phyloP scores from a whole-genome alignment of 164 flowering plant genomes.

The Tetracentron sinense region DNA sequence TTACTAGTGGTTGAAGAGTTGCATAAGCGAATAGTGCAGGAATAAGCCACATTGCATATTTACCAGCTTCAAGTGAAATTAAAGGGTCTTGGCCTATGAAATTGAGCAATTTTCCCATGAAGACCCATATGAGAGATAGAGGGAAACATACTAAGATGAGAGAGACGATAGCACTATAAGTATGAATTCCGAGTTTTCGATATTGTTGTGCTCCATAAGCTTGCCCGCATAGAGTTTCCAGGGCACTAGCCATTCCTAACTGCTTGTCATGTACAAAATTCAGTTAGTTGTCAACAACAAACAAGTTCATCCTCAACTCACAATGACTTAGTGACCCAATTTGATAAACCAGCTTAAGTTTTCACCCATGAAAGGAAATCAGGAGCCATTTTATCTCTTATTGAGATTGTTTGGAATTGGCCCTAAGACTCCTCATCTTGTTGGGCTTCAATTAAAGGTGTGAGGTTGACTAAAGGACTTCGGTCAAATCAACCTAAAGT shows the following conservation, averaged over 20 bases:
- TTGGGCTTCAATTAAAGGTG: too few species aligned
- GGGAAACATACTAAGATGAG: constrained; percentile 43
- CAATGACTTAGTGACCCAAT: too few species aligned
- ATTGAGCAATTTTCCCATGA: constrained; percentile 35
- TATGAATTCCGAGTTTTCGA: constrained; percentile 39
- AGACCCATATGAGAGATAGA: constrained; percentile 43
- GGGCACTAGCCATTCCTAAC: constrained; percentile 57
- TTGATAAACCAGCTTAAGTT: too few species aligned
- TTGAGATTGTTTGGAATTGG: too few species aligned
- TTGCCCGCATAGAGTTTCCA: constrained; percentile 67
- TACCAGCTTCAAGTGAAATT: constrained; percentile 55
- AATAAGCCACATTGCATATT: constrained; percentile 36
- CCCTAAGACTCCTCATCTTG: too few species aligned
- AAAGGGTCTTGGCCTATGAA: constrained; percentile 54
- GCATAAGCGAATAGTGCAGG: constrained; percentile 57
- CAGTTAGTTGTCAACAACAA: too few species aligned
- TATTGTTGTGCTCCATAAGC: constrained; percentile 64
- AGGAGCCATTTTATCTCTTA: too few species aligned
- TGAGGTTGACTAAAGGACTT: too few species aligned
- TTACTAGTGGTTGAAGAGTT: constrained; percentile 42
- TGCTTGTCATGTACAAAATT: constrained; percentile 14
- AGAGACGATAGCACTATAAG: constrained; percentile 47
- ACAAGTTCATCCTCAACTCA: too few species aligned
- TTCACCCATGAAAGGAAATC: too few species aligned
- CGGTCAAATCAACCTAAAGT: too few species aligned